Evolutionary conservation across 1,139 yeast species (phyloP), one percentile per base, ranked within the genome.

Genomic region (Pichia sp.): DNA sequence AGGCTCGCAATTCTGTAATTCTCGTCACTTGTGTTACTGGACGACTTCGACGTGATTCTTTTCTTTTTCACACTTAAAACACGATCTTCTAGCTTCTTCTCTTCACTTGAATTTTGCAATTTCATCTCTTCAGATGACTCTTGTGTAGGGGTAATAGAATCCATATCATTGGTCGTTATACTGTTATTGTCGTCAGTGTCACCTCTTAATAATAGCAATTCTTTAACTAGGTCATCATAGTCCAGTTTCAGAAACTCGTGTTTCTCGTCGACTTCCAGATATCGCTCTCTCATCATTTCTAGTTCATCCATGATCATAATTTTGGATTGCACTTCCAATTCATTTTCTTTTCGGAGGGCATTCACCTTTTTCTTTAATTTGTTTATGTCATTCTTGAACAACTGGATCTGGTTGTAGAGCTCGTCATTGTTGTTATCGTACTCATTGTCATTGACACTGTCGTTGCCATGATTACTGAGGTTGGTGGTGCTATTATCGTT

Each of bases 261-360:
- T 41, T 61, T 64, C n/a, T 52, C 54, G 45, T 64, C 65, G 6
- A 70, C 64, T 45, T 71, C 69, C 42, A 70, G 71, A 57, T 73
- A 74, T 59, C 77, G 75, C 54, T 72, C 72, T 45, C 78, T 72
- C 59, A 80, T 70, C 61, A 69, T 70, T 62, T 81, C 85, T 47
- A 81, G 72, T 67, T 81, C 84, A 61, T 80, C 84, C 56, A 81
- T 78, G 52, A 81, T 74, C 45, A 78, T 72, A 58, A 76, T 70
- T 61, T 80, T 79, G 31, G 83, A 78, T 60, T 75, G 79, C 8
- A 64, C 60, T 53, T 70, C 73, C 8, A 78, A 67, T 59, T 80
- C 80, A 54, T 80, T 77, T 59, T 77, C 80, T 57, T 75, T 74
- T 63, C 78, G 81, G 38, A 81, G 68, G 1, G 63, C 66, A 71